A percentile compares a stretch with the other conserved stretches of the same genome.
phyloP scores from a whole-genome alignment of 345 rosid species.

The Sonneratia alba region DNA sequence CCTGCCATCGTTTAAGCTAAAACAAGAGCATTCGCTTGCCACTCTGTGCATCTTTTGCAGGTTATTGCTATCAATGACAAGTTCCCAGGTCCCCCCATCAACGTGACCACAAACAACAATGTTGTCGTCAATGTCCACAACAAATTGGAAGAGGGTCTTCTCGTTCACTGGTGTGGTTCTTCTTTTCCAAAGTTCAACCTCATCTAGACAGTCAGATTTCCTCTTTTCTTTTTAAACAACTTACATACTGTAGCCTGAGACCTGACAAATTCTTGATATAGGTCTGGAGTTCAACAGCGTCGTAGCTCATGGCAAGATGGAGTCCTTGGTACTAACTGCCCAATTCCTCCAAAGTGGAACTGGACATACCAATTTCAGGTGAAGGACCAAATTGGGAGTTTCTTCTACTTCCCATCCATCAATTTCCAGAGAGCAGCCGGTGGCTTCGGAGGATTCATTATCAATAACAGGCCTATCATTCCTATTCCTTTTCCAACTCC shows the following conservation, averaged over 20 bases:
- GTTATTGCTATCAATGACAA: slow-evolving; percentile 88
- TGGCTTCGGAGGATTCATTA: slow-evolving; percentile 77
- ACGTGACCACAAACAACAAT: slow-evolving; percentile 85
- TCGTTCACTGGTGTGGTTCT: slow-evolving; percentile 66
- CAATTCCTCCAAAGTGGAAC: slow-evolving; percentile 98
- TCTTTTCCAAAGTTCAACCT: not conserved
- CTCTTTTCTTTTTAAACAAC: slow-evolving; percentile 1
- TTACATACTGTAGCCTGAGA: not conserved
- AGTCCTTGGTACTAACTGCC: slow-evolving; percentile 86
- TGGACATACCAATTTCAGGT: slow-evolving; percentile 99
- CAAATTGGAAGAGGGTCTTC: slow-evolving; percentile 79
- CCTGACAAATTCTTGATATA: slow-evolving; percentile 8
- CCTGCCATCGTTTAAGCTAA: not conserved
- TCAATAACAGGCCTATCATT: slow-evolving; percentile 68
- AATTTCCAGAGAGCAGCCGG: slow-evolving; percentile 92
- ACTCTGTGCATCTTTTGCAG: slow-evolving; percentile 30
- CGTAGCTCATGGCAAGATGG: slow-evolving; percentile 99
- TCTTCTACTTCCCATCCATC: slow-evolving; percentile 97
- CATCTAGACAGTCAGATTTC: not conserved
- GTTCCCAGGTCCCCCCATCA: slow-evolving; percentile 88
- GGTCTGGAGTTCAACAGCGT: slow-evolving; percentile 92
- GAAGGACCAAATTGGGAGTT: slow-evolving; percentile 96
- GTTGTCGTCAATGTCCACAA: slow-evolving; percentile 77
- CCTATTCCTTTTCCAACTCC: slow-evolving; percentile 82
- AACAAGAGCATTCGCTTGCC: not conserved